Evolutionary conservation across 2,329 filamentous ascomycete genomes (phyloP).

Genomic region (Mariannaea sp.): DNA sequence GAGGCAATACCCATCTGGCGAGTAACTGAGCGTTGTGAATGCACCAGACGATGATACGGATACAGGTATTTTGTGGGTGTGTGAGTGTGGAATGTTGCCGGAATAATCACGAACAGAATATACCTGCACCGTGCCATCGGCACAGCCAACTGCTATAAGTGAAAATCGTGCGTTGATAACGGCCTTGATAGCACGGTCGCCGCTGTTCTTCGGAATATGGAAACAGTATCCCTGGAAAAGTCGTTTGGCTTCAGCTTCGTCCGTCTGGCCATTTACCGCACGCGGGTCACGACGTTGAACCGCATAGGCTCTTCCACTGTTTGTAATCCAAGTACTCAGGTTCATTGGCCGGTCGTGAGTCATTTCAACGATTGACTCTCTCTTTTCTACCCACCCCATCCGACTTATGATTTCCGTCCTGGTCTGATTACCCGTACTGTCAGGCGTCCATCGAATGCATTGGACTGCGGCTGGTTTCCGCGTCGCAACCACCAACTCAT

Average conservation of each 20-base stretch:
- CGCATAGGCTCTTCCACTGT: slow-evolving; percentile 85
- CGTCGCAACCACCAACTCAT: slow-evolving; percentile 91
- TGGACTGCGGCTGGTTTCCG: slow-evolving; percentile 92
- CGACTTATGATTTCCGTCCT: slow-evolving; percentile 87
- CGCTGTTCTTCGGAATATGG: slow-evolving; percentile 68
- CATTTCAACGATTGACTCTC: slow-evolving; percentile 78
- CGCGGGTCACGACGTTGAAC: slow-evolving; percentile 70
- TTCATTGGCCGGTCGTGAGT: slow-evolving; percentile 97
- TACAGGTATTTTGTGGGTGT: slow-evolving; percentile 72
- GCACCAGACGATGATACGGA: slow-evolving; percentile 70
- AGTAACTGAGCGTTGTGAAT: slow-evolving; percentile 80
- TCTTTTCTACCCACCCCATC: slow-evolving; percentile 85
- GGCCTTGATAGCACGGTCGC: slow-evolving; percentile 69
- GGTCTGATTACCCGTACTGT: slow-evolving; percentile 80
- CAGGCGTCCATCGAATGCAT: slow-evolving; percentile 92
- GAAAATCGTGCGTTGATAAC: slow-evolving; percentile 96
- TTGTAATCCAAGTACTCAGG: slow-evolving; percentile 88
- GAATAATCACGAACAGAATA: slow-evolving; percentile 93
- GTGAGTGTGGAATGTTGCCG: slow-evolving; percentile 88
- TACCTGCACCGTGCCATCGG: slow-evolving; percentile 79
- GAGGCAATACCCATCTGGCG: slow-evolving; percentile 93
- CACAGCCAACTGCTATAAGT: slow-evolving; percentile 83
- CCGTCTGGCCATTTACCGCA: slow-evolving; percentile 47
- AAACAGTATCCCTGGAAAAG: slow-evolving; percentile 93
- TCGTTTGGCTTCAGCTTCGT: slow-evolving; percentile 60